Evolutionary conservation across 2,329 filamentous ascomycete species (phyloP).

Genomic region (Paraphaeosphaeria minitans): DNA sequence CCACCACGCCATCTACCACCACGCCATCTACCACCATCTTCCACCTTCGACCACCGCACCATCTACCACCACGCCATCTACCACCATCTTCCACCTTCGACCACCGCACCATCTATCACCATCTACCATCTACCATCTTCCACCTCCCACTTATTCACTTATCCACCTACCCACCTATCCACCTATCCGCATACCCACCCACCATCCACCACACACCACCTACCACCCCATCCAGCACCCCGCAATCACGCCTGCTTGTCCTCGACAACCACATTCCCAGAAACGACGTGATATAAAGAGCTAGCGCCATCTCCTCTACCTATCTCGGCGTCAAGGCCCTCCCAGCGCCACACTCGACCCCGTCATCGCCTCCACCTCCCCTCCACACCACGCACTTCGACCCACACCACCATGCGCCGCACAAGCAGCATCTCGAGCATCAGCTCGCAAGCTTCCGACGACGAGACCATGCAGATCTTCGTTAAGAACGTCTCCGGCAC

Average conservation of each 20-base stretch:
- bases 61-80: no score
- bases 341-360: slow-evolving; percentile 11
- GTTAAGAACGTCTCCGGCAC: slow-evolving; percentile 63
- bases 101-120: no score
- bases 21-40: no score
- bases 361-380: slow-evolving; percentile 15
- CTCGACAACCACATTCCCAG: neutral
- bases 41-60: no score
- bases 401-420: slow-evolving; percentile 38
- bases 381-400: neutral
- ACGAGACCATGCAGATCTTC: slow-evolving; percentile 65
- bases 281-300: neutral
- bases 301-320: neutral
- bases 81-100: no score
- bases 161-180: no score
- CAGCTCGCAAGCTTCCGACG: slow-evolving; percentile 51
- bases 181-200: no score
- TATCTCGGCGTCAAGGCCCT: neutral
- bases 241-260: neutral
- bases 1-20: no score
- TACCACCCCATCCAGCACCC: no score
- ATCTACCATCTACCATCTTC: no score
- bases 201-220: no score
- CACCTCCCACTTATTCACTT: no score
- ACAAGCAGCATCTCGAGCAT: slow-evolving; percentile 50